These are phyloP conservation scores for Avena sativa DNA, from an alignment of 176 grass and related monocot genomes.

Conservation along the genomic window DNA sequence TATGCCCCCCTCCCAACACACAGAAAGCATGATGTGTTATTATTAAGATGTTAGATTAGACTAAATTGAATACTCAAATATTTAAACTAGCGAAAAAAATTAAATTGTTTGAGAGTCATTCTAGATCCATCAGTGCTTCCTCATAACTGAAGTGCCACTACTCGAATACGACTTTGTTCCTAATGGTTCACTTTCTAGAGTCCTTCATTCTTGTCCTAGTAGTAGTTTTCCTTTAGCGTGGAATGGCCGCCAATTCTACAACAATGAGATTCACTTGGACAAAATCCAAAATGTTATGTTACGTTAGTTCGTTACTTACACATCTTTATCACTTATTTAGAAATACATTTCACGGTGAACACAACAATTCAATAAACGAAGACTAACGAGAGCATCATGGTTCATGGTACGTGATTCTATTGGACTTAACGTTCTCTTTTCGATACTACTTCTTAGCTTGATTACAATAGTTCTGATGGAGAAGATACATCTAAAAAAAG, in stretches of 20 bases:
- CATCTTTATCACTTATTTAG: background rate
- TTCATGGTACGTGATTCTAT: background rate
- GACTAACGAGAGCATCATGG: background rate
- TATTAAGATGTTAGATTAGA: background rate
- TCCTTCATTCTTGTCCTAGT: background rate
- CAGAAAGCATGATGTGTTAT: background rate
- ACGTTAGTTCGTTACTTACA: background rate
- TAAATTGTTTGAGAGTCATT: background rate
- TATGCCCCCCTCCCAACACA: background rate
- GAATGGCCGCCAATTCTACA: too few species aligned
- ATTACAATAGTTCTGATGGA: background rate
- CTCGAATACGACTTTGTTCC: conserved; percentile 39
- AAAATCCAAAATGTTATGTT: background rate
- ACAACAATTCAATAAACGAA: background rate
- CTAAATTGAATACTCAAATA: background rate
- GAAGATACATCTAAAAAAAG: too few species aligned
- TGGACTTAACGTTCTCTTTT: background rate
- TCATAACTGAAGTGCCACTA: background rate
- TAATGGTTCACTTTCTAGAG: conserved; percentile 36
- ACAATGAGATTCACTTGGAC: too few species aligned
- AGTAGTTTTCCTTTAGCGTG: background rate
- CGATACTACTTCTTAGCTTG: background rate
- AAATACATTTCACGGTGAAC: background rate
- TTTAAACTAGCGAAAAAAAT: background rate
- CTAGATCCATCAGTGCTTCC: background rate